These are phyloP conservation scores for Wickerhamomyces queroliae DNA, from an alignment of 805 yeast species.

Conservation along the genomic window DNA sequence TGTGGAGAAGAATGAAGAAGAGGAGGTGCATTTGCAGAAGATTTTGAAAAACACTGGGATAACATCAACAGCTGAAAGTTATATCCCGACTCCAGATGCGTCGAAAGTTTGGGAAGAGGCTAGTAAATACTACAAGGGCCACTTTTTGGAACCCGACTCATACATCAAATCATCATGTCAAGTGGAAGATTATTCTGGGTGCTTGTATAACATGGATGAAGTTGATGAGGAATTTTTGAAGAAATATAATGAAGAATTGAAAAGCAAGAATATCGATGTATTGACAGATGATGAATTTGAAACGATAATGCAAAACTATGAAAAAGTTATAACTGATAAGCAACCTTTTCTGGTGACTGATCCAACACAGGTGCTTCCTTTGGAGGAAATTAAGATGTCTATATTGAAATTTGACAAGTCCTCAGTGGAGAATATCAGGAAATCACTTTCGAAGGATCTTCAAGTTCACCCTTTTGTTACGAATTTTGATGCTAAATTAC, in stretches of 20 bases:
- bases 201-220: constrained; percentile 87
- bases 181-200: constrained; percentile 90
- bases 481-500: constrained; percentile 39
- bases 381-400: constrained; percentile 58
- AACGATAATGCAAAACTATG: constrained; percentile 65
- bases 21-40: constrained; percentile 90
- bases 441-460: constrained; percentile 49
- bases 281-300: constrained; percentile 88
- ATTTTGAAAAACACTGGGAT: constrained; percentile 79
- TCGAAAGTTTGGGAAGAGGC: constrained; percentile 79
- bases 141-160: constrained; percentile 65
- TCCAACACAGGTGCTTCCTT: constrained; percentile 67
- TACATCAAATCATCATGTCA: constrained; percentile 90
- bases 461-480: constrained; percentile 53
- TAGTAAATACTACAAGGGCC: constrained; percentile 58
- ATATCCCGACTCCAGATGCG: constrained; percentile 97
- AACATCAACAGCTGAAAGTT: constrained; percentile 45
- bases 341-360: constrained; percentile 90
- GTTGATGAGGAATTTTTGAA: constrained; percentile 65
- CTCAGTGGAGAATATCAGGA: constrained; percentile 53
- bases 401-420: constrained; percentile 38
- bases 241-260: constrained; percentile 30
- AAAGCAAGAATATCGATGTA: constrained; percentile 12
- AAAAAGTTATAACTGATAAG: constrained; percentile 64
- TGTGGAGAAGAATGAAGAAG: constrained; percentile 96